Conservation (phyloP, 306 rosid species). For the Medicago truncatula region MtrunA17r5.0-ANR NC_053042.1:41374001-41374500, state of each 20-base stretch:
- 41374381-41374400: conserved; percentile 35
- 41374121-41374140: neutral
- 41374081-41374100: conserved; percentile 23
- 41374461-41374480: conserved; percentile 70
- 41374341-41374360: neutral
- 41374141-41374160: neutral
- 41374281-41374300: conserved; percentile 12
- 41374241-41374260: neutral
- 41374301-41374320: conserved; percentile 26
- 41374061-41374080: conserved; percentile 18
- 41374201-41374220: conserved; percentile 16
- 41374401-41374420: conserved; percentile 59
- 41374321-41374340: conserved; percentile 40
- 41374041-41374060: neutral
- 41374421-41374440: conserved; percentile 74
- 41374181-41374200: neutral
- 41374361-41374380: neutral
- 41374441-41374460: conserved; percentile 73
- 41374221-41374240: neutral
- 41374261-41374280: conserved; percentile 9
- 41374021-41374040: conserved; percentile 4
- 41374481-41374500: conserved; percentile 81
- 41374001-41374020: neutral
- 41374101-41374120: neutral
- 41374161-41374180: neutral